These are phyloP conservation scores for Fraxinus pennsylvanica DNA, from an alignment of 257 asterid species.

Conservation along the genomic window DNA sequence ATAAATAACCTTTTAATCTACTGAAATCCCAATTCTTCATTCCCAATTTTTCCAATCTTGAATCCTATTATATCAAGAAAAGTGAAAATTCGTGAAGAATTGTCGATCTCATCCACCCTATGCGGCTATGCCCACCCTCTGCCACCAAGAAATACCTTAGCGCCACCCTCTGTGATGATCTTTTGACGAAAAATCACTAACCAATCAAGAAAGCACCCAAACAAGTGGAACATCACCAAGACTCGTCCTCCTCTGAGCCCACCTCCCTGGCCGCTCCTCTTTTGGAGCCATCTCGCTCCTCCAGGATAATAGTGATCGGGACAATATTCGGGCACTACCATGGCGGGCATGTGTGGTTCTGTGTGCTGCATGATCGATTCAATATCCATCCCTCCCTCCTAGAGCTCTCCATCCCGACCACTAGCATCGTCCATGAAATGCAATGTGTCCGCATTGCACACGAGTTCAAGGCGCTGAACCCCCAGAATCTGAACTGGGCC, in stretches of 20 bases:
- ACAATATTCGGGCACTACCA: constrained; percentile 85
- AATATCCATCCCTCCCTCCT: constrained; percentile 62
- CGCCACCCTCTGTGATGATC: constrained; percentile 84
- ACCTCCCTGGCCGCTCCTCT: constrained; percentile 39
- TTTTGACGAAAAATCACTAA: constrained; percentile 31
- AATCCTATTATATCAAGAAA: constrained; percentile 13
- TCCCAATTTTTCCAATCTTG: not conserved
- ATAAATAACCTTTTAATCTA: not conserved
- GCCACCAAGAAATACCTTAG: constrained; percentile 75
- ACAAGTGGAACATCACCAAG: constrained; percentile 18
- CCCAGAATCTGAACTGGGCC: constrained; percentile 53
- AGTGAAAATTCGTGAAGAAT: constrained; percentile 41
- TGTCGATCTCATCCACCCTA: constrained; percentile 74
- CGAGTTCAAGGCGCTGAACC: constrained; percentile 64
- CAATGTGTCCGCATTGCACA: constrained; percentile 77
- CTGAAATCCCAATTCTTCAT: not conserved
- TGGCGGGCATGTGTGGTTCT: constrained; percentile 91
- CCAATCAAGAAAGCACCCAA: constrained; percentile 12
- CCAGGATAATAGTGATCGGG: constrained; percentile 86
- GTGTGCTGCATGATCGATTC: constrained; percentile 78
- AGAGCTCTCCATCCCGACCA: constrained; percentile 77
- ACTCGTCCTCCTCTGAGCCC: constrained; percentile 37
- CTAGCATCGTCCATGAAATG: constrained; percentile 83
- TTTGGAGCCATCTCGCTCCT: constrained; percentile 61
- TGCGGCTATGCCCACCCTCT: constrained; percentile 30